Evolutionary conservation across 306 rosid species (phyloP), one percentile per base, ranked within the genome.

Genomic region (Hylodesmum podocarpum): DNA sequence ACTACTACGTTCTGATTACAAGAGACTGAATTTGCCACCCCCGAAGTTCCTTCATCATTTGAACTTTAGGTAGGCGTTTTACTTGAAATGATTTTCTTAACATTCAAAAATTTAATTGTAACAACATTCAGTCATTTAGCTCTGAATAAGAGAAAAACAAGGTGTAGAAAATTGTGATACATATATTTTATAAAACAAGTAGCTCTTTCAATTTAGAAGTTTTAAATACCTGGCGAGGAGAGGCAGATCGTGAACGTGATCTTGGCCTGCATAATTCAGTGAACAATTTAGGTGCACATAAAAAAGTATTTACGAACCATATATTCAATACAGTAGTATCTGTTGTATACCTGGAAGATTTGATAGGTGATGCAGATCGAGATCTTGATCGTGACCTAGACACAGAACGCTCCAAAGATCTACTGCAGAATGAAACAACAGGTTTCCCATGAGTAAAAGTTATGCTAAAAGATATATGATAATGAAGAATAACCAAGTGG

Each of bases 301-400:
- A 2, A 64, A 64, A 19, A 40, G 70, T 10, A 64, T 19, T 19
- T 10, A 5, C 9, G 44, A 72, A 53, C 29, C 8, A 13, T 22
- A 2, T 28, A 54, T 5, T n/a, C 16, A 61, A 33, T 14, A 13
- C 21, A 28, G 12, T 22, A 28, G 12, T n/a, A 64, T 9, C 10
- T 15, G 59, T 66, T 59, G 18, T 18, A 36, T 84, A 96, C 99
- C 97, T 92, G 58, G 96, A 84, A 51, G 94, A 29, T 81, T 92
- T 96, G 84, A 88, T 79, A 15, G 98, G 99, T 36, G 98, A 88
- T 44, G 88, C 86, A 51, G 99, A 96, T 86, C 96, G 87, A 43
- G 97, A 95, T 16, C 83, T 83, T 34, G 97, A 96, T 14, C 84
- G 81, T 6, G 99, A 96, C 81, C 96, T 86, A 12, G 97, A 92